A percentile compares a stretch with the other conserved stretches of the same genome.
Evolutionary conservation across 2,329 filamentous ascomycete species (phyloP).

Genomic region (Neurospora sp.): DNA sequence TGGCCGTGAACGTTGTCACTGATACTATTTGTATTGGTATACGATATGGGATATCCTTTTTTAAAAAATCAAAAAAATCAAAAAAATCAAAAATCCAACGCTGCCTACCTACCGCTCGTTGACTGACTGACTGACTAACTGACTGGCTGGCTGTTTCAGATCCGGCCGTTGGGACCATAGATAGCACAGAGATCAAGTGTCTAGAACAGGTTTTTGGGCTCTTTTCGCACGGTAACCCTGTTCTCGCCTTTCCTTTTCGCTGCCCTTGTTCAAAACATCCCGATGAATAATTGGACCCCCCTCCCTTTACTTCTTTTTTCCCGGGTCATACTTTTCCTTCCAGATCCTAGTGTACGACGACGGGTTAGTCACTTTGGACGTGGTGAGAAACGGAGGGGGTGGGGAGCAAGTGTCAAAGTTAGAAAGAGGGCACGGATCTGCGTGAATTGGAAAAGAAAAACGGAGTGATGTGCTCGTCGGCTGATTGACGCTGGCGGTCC

Average conservation of each 20-base stretch:
- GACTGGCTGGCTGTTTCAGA: background rate
- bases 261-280: background rate
- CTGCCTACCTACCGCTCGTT: background rate
- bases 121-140: background rate
- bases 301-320: slow-evolving; percentile 29
- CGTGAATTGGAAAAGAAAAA: background rate
- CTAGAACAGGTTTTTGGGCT: background rate
- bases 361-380: background rate
- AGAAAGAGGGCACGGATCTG: background rate
- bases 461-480: background rate
- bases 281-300: background rate
- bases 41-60: background rate
- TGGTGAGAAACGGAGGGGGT: background rate
- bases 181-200: background rate
- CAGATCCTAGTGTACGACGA: slow-evolving; percentile 62
- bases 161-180: background rate
- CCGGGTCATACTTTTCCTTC: slow-evolving; percentile 84
- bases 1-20: background rate
- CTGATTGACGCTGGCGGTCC: background rate
- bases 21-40: background rate
- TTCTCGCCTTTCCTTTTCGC: background rate
- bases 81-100: background rate
- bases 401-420: background rate
- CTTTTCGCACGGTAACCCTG: background rate
- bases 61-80: background rate